Conservation (phyloP, 106 monocot species). For the Alisma plantagoaquatica region DNA sequence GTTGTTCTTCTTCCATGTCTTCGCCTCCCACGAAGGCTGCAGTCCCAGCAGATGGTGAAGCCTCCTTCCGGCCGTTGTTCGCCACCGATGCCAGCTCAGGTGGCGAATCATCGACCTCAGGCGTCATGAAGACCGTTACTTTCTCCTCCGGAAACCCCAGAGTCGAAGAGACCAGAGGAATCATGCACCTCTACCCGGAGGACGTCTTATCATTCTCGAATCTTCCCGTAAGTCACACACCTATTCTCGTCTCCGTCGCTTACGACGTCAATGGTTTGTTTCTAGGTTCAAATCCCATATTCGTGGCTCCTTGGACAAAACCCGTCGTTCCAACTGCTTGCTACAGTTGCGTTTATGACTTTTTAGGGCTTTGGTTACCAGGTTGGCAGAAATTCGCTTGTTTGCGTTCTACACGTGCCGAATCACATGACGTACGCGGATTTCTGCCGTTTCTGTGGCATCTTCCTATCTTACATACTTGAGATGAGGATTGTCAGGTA, state of each 20-base stretch:
- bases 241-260: not conserved
- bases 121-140: conserved; percentile 24
- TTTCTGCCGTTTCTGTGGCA: conserved; percentile 79
- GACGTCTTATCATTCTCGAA: conserved; percentile 16
- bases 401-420: conserved; percentile 77
- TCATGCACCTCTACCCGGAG: conserved; percentile 60
- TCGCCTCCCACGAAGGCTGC: conserved; percentile 8
- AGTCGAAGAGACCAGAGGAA: conserved; percentile 85
- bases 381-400: conserved; percentile 65
- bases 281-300: too few species aligned
- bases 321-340: too few species aligned
- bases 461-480: conserved; percentile 69
- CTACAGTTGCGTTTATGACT: too few species aligned
- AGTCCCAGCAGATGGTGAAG: conserved; percentile 11
- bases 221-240: conserved; percentile 33
- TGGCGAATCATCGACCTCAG: conserved; percentile 6
- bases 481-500: conserved; percentile 93
- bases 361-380: conserved; percentile 14
- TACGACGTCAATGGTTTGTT: too few species aligned
- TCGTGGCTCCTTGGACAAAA: too few species aligned
- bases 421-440: conserved; percentile 99
- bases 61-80: not conserved
- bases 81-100: not conserved
- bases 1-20: conserved; percentile 3
- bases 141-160: conserved; percentile 98